Percentiles rank a stretch among this genome's conserved stretches.
These are phyloP conservation scores for Pulveroboletus sp. DNA, from an alignment of 768 basidiomycete species.

Conservation along the genomic window DNA sequence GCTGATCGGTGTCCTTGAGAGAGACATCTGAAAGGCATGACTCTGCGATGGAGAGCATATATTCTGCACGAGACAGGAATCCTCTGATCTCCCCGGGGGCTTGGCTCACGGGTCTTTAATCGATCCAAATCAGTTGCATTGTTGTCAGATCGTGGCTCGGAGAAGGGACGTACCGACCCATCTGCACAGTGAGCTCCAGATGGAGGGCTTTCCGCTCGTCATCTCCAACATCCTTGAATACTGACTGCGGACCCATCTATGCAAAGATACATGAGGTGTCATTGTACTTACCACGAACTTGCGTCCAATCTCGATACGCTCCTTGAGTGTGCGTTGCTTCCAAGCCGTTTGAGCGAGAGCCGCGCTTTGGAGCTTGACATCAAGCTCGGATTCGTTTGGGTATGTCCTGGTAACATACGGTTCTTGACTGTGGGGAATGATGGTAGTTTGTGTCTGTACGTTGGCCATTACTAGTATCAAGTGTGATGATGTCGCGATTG, in stretches of 20 bases:
- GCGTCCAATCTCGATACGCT: slow-evolving; percentile 68
- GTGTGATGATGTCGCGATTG: neutral
- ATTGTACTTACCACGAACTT: slow-evolving; percentile 61
- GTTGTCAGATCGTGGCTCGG: neutral
- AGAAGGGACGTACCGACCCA: slow-evolving; percentile 71
- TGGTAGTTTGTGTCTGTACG: slow-evolving; percentile 64
- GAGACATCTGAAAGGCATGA: slow-evolving; percentile 70
- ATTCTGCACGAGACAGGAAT: slow-evolving; percentile 74
- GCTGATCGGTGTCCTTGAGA: slow-evolving; percentile 74
- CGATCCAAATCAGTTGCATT: neutral
- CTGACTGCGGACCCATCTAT: slow-evolving; percentile 34
- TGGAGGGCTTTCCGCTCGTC: slow-evolving; percentile 53
- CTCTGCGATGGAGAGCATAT: slow-evolving; percentile 83
- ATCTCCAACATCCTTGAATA: slow-evolving; percentile 41
- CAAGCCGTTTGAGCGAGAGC: slow-evolving; percentile 72
- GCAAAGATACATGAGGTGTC: neutral
- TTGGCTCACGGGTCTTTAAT: slow-evolving; percentile 72
- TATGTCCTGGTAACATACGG: slow-evolving; percentile 57
- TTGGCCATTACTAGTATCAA: slow-evolving; percentile 15
- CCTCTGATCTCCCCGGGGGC: slow-evolving; percentile 77
- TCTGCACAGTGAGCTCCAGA: slow-evolving; percentile 79
- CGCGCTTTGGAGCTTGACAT: slow-evolving; percentile 54
- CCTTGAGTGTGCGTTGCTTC: slow-evolving; percentile 54
- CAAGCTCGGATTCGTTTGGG: slow-evolving; percentile 57
- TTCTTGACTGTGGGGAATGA: slow-evolving; percentile 77